Percentiles rank a stretch among this genome's conserved stretches.
Conservation (phyloP, 495 filamentous ascomycete genomes). For the Podospora fimiseda region DNA sequence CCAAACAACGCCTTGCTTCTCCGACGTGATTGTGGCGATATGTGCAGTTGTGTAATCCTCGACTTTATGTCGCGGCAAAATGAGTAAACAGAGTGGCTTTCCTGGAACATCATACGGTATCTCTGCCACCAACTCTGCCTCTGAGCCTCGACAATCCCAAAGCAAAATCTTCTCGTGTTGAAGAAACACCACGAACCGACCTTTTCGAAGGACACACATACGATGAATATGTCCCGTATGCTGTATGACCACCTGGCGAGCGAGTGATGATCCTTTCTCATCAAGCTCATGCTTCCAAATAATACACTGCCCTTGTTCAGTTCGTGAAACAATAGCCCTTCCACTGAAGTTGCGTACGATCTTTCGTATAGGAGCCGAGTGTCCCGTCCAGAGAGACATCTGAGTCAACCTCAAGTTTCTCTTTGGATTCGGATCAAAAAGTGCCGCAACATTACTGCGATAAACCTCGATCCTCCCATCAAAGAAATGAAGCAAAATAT, state of each 20-base stretch:
- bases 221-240: conserved; percentile 73
- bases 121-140: conserved; percentile 51
- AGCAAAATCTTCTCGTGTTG: conserved; percentile 69
- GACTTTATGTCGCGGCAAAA: conserved; percentile 59
- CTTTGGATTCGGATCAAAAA: conserved; percentile 73
- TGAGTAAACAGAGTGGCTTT: conserved; percentile 76
- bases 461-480: conserved; percentile 80
- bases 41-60: conserved; percentile 51
- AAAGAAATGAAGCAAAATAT: conserved; percentile 79
- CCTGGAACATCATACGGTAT: conserved; percentile 56
- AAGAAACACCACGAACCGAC: conserved; percentile 73
- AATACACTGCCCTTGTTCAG: conserved; percentile 68
- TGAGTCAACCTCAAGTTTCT: conserved; percentile 53
- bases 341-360: conserved; percentile 79
- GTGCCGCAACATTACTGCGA: conserved; percentile 65
- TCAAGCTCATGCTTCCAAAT: conserved; percentile 67
- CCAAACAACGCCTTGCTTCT: conserved; percentile 83
- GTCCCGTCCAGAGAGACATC: conserved; percentile 71
- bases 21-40: conserved; percentile 75
- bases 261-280: conserved; percentile 43
- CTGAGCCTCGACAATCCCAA: conserved; percentile 64
- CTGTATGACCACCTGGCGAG: conserved; percentile 63
- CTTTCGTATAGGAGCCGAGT: conserved; percentile 73
- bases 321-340: conserved; percentile 72
- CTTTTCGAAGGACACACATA: conserved; percentile 67